These are phyloP conservation scores for Brassica rapa DNA, from an alignment of 345 rosid species.

Conservation along the genomic window DNA sequence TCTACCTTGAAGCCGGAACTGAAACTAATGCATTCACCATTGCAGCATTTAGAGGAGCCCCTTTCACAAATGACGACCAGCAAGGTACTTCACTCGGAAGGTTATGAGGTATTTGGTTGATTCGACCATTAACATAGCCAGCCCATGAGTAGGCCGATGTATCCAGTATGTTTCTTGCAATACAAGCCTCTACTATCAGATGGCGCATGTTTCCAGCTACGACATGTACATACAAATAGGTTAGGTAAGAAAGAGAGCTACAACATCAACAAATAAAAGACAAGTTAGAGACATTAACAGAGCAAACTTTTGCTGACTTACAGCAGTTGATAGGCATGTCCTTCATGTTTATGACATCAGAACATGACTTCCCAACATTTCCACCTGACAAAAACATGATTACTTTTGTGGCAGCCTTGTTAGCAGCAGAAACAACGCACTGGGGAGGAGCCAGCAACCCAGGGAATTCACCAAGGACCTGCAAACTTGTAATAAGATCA, in stretches of 20 bases:
- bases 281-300: background rate
- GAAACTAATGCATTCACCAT: constrained; percentile 73
- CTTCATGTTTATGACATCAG: constrained; percentile 70
- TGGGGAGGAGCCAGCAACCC: constrained; percentile 85
- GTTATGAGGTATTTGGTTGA: constrained; percentile 63
- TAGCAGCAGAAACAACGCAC: constrained; percentile 75
- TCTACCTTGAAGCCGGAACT: constrained; percentile 92
- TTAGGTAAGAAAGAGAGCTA: constrained; percentile 13
- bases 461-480: constrained; percentile 80
- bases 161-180: constrained; percentile 83
- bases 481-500: constrained; percentile 74
- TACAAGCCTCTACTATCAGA: constrained; percentile 94
- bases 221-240: constrained; percentile 28
- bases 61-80: constrained; percentile 89
- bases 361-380: constrained; percentile 58
- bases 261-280: background rate
- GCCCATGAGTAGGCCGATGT: constrained; percentile 92
- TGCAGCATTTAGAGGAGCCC: constrained; percentile 65
- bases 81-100: constrained; percentile 68
- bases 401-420: constrained; percentile 91
- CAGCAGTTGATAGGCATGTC: constrained; percentile 81
- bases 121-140: constrained; percentile 77
- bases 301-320: constrained; percentile 46
- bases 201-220: constrained; percentile 98
- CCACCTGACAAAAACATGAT: constrained; percentile 74